Evolutionary conservation across 306 rosid species (phyloP).

Genomic region (Gastrolobium bilobum): DNA sequence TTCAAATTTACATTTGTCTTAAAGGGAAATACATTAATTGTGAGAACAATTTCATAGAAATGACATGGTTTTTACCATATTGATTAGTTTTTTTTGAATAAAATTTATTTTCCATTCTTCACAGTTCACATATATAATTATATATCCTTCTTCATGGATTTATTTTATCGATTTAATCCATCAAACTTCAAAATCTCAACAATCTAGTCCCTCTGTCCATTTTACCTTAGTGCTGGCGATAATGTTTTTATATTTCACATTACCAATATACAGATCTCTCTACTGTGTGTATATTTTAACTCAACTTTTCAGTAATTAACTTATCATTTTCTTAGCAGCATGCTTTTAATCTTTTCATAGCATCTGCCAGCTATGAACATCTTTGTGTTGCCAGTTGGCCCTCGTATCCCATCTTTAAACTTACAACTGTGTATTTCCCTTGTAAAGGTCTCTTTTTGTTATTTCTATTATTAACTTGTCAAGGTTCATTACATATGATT

Average conservation of each 20-base stretch:
- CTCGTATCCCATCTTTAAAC: background rate
- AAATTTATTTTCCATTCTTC: background rate
- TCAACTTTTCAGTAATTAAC: background rate
- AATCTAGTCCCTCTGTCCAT: no score
- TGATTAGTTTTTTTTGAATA: background rate
- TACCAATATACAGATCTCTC: no score
- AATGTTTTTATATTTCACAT: no score
- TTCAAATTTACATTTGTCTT: constrained; percentile 9
- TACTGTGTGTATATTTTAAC: background rate
- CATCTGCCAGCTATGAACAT: constrained; percentile 7
- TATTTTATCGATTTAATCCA: no score
- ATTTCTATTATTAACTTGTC: background rate
- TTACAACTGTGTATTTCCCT: background rate
- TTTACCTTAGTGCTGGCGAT: no score
- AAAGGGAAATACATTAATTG: background rate
- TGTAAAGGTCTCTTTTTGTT: background rate
- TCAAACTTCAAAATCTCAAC: no score
- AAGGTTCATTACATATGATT: background rate
- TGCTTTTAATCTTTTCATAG: background rate
- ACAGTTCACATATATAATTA: no score
- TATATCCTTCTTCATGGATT: no score
- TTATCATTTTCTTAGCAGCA: constrained; percentile 9
- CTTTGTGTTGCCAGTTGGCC: constrained; percentile 9
- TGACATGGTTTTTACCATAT: background rate
- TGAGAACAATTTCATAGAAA: constrained; percentile 15